Percentiles rank a stretch among this genome's conserved stretches.
Conservation (phyloP, 2,329 filamentous ascomycete species). For the Beauveria caledonica region DNA sequence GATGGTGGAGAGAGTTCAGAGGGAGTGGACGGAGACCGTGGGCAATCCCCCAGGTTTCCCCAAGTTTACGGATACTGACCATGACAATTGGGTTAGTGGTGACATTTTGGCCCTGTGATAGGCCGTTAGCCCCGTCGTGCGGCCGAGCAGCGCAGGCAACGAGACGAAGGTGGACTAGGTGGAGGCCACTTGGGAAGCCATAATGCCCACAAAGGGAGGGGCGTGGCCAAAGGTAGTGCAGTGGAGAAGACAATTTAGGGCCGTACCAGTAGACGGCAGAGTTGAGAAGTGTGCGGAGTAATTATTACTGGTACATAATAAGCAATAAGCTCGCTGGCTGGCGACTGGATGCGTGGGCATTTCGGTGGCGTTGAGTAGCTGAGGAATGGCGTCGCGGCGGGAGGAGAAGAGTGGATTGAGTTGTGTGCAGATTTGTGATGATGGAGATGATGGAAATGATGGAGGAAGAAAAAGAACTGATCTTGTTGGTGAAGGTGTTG, state of each 20-base stretch:
- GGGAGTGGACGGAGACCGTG: neutral
- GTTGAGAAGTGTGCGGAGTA: no score
- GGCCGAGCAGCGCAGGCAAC: constrained; percentile 1
- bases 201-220: neutral
- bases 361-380: constrained; percentile 3
- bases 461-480: neutral
- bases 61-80: constrained; percentile 2
- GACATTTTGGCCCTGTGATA: neutral
- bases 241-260: neutral
- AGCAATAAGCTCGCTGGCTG: no score
- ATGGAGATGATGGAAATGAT: neutral
- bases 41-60: constrained; percentile 9
- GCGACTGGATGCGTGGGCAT: neutral
- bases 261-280: no score
- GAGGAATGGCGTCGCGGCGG: neutral
- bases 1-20: neutral
- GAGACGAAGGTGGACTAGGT: neutral
- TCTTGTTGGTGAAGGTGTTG: neutral
- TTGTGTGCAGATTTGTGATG: neutral
- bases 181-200: neutral
- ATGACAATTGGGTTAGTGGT: neutral
- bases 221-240: neutral
- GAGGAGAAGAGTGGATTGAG: neutral
- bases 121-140: neutral
- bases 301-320: no score